These are phyloP conservation scores for Camellia granthamiana DNA, from an alignment of 148 eudicot genomes.

Conservation along the genomic window DNA sequence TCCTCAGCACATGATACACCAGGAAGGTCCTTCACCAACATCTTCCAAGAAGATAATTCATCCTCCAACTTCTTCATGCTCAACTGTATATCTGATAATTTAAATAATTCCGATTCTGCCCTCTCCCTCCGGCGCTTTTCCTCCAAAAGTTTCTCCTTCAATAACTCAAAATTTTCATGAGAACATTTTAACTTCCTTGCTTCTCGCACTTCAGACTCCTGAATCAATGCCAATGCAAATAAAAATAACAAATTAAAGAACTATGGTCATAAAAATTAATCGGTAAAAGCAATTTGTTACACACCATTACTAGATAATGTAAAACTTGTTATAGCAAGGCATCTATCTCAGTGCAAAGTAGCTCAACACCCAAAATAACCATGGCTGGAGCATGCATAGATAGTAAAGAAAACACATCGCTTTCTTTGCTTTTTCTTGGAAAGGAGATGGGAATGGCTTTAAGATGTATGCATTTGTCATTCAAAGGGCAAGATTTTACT, in stretches of 20 bases:
- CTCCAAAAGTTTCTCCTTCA: slow-evolving; percentile 82
- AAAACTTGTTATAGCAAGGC: not conserved
- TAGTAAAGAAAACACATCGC: too few species aligned
- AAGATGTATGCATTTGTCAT: too few species aligned
- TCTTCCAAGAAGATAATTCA: slow-evolving; percentile 81
- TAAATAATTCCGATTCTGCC: slow-evolving; percentile 66
- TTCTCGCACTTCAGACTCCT: slow-evolving; percentile 91
- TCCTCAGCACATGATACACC: slow-evolving; percentile 79
- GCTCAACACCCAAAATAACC: not conserved
- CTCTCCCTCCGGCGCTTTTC: slow-evolving; percentile 76
- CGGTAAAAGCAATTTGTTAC: not conserved
- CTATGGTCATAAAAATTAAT: not conserved
- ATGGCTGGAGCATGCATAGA: too few species aligned
- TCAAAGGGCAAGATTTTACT: too few species aligned
- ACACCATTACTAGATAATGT: not conserved
- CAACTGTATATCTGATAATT: slow-evolving; percentile 59
- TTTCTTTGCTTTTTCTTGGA: too few species aligned
- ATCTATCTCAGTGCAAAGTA: slow-evolving; percentile 1
- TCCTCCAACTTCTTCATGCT: slow-evolving; percentile 56
- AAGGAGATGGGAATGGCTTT: too few species aligned
- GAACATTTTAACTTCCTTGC: slow-evolving; percentile 75
- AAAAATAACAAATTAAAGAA: not conserved
- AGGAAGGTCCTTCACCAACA: slow-evolving; percentile 59
- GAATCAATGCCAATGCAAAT: slow-evolving; percentile 11
- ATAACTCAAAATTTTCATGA: slow-evolving; percentile 64